A percentile compares a stretch with the other conserved stretches of the same genome.
Conservation (phyloP, 257 asterid species). For the Solanum lycopersicoides region DNA sequence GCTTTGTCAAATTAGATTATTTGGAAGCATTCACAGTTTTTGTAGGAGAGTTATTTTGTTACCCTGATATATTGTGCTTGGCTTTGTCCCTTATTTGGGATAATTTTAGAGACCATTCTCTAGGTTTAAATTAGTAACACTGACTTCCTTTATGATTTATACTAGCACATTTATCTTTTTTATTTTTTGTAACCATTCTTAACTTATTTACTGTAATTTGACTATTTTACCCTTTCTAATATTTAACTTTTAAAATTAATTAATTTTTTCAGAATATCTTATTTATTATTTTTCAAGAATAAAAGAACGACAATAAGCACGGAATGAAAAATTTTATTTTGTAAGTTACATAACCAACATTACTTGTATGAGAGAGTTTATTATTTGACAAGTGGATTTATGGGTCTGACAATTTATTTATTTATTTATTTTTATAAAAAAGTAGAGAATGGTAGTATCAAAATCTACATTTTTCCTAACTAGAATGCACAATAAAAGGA, state of each 20-base stretch:
- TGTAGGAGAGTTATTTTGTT: background rate
- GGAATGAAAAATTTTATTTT: background rate
- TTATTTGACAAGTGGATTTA: background rate
- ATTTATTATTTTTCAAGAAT: background rate
- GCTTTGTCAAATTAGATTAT: background rate
- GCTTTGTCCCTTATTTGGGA: background rate
- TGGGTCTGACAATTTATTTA: background rate
- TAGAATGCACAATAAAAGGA: no score
- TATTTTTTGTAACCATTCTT: background rate
- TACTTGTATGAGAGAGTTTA: background rate
- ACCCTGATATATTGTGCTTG: background rate
- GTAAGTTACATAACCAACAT: background rate
- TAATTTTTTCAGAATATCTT: background rate
- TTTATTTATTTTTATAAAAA: no score
- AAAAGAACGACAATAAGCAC: background rate
- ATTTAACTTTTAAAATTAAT: background rate
- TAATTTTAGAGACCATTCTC: background rate
- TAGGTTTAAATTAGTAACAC: background rate
- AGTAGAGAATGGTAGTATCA: background rate
- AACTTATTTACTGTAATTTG: background rate
- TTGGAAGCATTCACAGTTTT: background rate
- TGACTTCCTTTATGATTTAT: background rate
- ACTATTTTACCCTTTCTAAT: background rate
- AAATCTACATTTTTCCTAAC: background rate
- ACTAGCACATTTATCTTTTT: background rate